Evolutionary conservation across 352 stramenopile species (phyloP).

Genomic region (Globisporangium spinosum): DNA sequence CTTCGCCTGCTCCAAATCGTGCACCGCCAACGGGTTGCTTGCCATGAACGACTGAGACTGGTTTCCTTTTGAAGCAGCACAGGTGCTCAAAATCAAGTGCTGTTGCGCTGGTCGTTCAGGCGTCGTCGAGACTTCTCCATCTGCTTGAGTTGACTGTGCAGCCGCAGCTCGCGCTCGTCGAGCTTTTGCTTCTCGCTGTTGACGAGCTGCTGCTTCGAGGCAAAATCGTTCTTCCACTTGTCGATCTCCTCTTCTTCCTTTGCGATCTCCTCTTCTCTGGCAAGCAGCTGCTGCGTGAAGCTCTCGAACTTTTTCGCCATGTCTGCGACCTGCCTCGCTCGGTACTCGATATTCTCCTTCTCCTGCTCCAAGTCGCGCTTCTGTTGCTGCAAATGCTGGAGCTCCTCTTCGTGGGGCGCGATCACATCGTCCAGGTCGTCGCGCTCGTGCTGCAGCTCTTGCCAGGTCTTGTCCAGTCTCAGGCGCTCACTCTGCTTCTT

Average conservation of each 20-base stretch:
- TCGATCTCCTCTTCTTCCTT: constrained; percentile 18
- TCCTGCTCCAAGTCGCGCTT: constrained; percentile 31
- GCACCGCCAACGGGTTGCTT: constrained; percentile 5
- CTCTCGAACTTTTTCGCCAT: constrained; percentile 22
- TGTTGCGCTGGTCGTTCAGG: constrained; percentile 45
- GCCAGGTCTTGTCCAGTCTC: constrained; percentile 31
- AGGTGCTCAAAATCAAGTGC: constrained; percentile 21
- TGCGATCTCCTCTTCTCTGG: constrained; percentile 14
- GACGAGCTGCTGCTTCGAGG: constrained; percentile 28
- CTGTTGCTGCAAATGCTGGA: constrained; percentile 32
- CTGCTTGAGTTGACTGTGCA: constrained; percentile 54
- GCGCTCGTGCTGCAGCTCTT: constrained; percentile 34
- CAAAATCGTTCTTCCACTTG: constrained; percentile 20
- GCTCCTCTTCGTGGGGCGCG: constrained; percentile 44
- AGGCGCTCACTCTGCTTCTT: constrained; percentile 29
- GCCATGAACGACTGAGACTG: neutral
- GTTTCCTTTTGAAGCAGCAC: neutral
- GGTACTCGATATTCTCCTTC: constrained; percentile 18
- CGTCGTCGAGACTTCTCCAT: constrained; percentile 40
- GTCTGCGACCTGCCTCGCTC: constrained; percentile 22
- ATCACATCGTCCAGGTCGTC: constrained; percentile 40
- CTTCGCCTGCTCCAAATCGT: constrained; percentile 18
- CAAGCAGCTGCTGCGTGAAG: constrained; percentile 20
- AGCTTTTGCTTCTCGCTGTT: constrained; percentile 42
- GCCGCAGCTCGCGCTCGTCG: constrained; percentile 40